phyloP scores from a whole-genome alignment of 1,139 yeast species.

The Hansenula anomala region DNA sequence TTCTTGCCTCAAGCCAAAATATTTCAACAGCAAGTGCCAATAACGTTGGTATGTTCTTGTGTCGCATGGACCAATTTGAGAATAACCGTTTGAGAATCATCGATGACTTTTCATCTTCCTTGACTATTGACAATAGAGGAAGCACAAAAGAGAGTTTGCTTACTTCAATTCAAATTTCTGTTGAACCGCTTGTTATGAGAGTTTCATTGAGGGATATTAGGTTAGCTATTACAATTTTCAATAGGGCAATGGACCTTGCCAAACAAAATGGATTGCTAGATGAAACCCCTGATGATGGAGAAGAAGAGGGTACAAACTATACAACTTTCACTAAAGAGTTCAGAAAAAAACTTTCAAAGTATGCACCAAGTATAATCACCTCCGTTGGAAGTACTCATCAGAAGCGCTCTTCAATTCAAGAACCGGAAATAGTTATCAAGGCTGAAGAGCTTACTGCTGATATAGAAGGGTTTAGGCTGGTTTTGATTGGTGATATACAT shows the following conservation, averaged over 20 bases:
- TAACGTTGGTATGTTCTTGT: slow-evolving; percentile 82
- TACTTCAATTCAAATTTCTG: slow-evolving; percentile 62
- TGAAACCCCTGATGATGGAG: slow-evolving; percentile 16
- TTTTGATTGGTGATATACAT: slow-evolving; percentile 88
- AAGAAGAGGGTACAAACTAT: slow-evolving; percentile 21
- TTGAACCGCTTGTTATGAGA: slow-evolving; percentile 79
- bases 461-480: slow-evolving; percentile 79
- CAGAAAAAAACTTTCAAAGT: slow-evolving; percentile 50
- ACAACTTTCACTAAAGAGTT: slow-evolving; percentile 57
- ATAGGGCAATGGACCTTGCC: slow-evolving; percentile 58
- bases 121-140: slow-evolving; percentile 68
- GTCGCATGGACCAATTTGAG: slow-evolving; percentile 65
- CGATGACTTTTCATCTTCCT: slow-evolving; percentile 83
- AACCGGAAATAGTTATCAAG: slow-evolving; percentile 41
- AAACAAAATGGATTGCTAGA: slow-evolving; percentile 18
- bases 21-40: slow-evolving; percentile 60
- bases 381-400: slow-evolving; percentile 32
- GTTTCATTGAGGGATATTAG: slow-evolving; percentile 84
- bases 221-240: slow-evolving; percentile 68
- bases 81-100: slow-evolving; percentile 63
- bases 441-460: slow-evolving; percentile 72
- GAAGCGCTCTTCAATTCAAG: slow-evolving; percentile 12
- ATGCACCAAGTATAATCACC: slow-evolving; percentile 60
- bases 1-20: slow-evolving; percentile 66
- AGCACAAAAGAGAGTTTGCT: slow-evolving; percentile 53